phyloP scores from a whole-genome alignment of 176 grass and related monocot species.

The Triticum dicoccoides region DNA sequence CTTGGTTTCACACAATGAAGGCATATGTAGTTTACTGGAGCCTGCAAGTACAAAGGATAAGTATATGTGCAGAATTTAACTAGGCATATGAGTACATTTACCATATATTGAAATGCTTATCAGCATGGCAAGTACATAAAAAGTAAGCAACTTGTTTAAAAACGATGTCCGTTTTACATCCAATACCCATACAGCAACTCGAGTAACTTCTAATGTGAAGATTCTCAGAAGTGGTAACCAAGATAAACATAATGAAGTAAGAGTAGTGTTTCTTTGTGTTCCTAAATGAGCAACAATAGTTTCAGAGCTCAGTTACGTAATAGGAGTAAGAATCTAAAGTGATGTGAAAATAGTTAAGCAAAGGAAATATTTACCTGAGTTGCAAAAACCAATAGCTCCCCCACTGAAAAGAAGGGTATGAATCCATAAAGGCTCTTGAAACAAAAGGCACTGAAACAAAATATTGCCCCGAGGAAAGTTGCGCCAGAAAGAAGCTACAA shows the following conservation, averaged over 20 bases:
- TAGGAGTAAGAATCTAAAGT: background rate
- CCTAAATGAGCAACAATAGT: background rate
- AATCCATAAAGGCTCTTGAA: conserved; percentile 99
- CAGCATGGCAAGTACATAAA: background rate
- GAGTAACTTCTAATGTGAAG: conserved; percentile 4
- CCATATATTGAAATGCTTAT: conserved; percentile 1
- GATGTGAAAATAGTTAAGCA: background rate
- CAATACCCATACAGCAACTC: background rate
- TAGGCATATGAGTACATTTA: background rate
- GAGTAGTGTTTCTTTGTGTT: background rate
- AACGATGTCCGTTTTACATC: background rate
- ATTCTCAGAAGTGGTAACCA: background rate
- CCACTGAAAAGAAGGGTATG: conserved; percentile 74
- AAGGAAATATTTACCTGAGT: conserved; percentile 69
- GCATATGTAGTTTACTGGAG: conserved; percentile 95
- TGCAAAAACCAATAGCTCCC: conserved; percentile 91
- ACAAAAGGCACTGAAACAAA: conserved; percentile 96
- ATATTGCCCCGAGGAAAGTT: conserved; percentile 91
- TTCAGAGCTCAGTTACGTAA: background rate
- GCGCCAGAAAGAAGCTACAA: conserved; percentile 85
- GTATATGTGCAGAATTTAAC: background rate
- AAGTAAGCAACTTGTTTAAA: background rate
- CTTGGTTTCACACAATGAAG: conserved; percentile 85
- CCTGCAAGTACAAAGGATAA: conserved; percentile 50
- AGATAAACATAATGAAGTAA: background rate